Conservation (phyloP, 768 basidiomycete genomes). For the Calocybe gangraenosa region DNA sequence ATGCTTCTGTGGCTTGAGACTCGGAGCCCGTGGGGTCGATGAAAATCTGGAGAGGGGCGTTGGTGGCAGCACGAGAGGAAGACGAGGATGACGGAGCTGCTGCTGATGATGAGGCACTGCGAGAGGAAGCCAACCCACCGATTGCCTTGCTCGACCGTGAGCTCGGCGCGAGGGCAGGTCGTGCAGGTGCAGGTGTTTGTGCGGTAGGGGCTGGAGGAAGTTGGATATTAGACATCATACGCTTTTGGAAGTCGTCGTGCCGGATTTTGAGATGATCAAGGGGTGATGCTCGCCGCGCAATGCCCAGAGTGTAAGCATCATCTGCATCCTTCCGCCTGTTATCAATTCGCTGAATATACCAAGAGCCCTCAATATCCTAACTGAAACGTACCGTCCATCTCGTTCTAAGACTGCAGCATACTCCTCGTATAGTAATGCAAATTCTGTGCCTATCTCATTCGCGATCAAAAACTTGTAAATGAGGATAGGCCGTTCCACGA, state of each 20-base stretch:
- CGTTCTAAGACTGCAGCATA: constrained; percentile 82
- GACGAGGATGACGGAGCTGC: constrained; percentile 20
- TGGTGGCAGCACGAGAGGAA: constrained; percentile 37
- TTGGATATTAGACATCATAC: constrained; percentile 66
- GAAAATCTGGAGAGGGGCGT: constrained; percentile 63
- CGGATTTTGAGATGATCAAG: constrained; percentile 74
- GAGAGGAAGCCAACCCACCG: constrained; percentile 20
- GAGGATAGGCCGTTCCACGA: constrained; percentile 84
- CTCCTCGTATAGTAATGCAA: constrained; percentile 88
- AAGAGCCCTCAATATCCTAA: constrained; percentile 3
- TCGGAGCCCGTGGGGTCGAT: constrained; percentile 62
- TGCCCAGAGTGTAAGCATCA: constrained; percentile 81
- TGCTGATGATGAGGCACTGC: constrained; percentile 8
- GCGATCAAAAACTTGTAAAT: constrained; percentile 88
- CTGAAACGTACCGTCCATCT: constrained; percentile 60
- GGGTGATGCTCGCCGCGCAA: constrained; percentile 77
- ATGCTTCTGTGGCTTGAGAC: constrained; percentile 37
- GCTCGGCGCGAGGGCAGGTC: constrained; percentile 35
- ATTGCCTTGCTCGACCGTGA: constrained; percentile 30
- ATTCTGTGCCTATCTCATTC: constrained; percentile 83
- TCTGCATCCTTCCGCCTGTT: constrained; percentile 85
- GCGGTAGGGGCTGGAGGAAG: constrained; percentile 32
- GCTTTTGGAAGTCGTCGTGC: constrained; percentile 86
- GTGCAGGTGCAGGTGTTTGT: constrained; percentile 21
- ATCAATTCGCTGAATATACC: constrained; percentile 7